phyloP scores from a whole-genome alignment of 345 rosid genomes.

The Hibiscus syriacus region DNA sequence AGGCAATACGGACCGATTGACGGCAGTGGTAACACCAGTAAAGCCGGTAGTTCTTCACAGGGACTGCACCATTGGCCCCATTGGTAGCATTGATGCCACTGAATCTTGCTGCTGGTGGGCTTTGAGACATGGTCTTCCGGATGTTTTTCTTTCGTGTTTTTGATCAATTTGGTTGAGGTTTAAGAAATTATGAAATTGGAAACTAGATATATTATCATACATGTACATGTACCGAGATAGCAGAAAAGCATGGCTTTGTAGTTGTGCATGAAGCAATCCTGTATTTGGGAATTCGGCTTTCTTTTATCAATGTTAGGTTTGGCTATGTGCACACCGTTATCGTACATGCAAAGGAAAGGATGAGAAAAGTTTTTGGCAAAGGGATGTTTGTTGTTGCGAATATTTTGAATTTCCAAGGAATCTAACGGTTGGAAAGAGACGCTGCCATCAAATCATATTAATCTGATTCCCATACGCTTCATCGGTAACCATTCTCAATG shows the following conservation, averaged over 20 bases:
- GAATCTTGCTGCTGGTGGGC: background rate
- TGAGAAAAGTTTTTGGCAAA: background rate
- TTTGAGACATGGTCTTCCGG: background rate
- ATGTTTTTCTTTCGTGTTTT: background rate
- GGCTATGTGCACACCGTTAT: background rate
- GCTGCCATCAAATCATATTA: no score
- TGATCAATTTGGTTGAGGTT: background rate
- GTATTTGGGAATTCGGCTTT: no score
- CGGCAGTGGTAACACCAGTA: constrained; percentile 29
- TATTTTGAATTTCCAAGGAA: background rate
- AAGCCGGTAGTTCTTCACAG: no score
- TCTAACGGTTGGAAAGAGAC: no score
- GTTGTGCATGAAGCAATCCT: background rate
- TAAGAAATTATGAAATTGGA: background rate
- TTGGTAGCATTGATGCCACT: background rate
- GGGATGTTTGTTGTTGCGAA: background rate
- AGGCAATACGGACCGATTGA: constrained; percentile 43
- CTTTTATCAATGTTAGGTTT: no score
- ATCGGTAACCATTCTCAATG: no score
- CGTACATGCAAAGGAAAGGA: background rate
- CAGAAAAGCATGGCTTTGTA: background rate
- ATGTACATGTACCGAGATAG: background rate
- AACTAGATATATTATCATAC: background rate
- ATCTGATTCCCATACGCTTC: no score
- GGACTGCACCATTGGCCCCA: background rate